Conservation (phyloP, 2,329 filamentous ascomycete species). For the Phialophora macrospora region DNA sequence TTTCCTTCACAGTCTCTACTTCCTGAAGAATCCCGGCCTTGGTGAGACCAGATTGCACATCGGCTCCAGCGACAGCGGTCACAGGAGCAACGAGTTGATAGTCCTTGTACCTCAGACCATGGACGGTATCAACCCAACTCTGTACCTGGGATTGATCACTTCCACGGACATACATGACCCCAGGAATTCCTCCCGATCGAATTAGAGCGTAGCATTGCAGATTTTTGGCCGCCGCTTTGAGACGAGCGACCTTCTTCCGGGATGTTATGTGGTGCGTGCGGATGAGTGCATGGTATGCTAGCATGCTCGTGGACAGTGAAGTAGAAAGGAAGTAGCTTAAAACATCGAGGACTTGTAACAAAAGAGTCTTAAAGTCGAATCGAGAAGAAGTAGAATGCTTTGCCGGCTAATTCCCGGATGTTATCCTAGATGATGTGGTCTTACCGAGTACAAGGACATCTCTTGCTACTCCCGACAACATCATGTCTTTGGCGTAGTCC, state of each 20-base stretch:
- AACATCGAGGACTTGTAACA: not conserved
- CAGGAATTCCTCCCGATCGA: slow-evolving; percentile 70
- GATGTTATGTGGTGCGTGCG: slow-evolving; percentile 82
- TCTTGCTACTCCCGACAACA: not conserved
- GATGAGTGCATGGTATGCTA: slow-evolving; percentile 65
- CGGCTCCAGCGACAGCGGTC: slow-evolving; percentile 43
- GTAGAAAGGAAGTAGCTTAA: not conserved
- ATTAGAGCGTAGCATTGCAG: slow-evolving; percentile 68
- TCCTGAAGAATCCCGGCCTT: slow-evolving; percentile 56
- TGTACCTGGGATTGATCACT: slow-evolving; percentile 58
- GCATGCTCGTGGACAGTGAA: slow-evolving; percentile 26
- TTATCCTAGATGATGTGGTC: not conserved
- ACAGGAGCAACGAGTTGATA: slow-evolving; percentile 66
- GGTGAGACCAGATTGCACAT: not conserved
- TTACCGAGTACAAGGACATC: not conserved
- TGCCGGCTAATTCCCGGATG: not conserved
- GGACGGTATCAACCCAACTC: slow-evolving; percentile 68
- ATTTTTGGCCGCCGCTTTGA: slow-evolving; percentile 68
- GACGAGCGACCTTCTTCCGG: slow-evolving; percentile 70
- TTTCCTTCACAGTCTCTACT: slow-evolving; percentile 67
- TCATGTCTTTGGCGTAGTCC: not conserved
- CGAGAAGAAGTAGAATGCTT: not conserved
- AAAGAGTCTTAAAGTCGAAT: not conserved
- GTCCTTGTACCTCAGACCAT: slow-evolving; percentile 72
- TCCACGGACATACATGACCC: slow-evolving; percentile 78